Percentiles rank a stretch among this genome's conserved stretches.
phyloP scores from a whole-genome alignment of 2,329 filamentous ascomycete species.

The Aspergillus neoniger region DNA sequence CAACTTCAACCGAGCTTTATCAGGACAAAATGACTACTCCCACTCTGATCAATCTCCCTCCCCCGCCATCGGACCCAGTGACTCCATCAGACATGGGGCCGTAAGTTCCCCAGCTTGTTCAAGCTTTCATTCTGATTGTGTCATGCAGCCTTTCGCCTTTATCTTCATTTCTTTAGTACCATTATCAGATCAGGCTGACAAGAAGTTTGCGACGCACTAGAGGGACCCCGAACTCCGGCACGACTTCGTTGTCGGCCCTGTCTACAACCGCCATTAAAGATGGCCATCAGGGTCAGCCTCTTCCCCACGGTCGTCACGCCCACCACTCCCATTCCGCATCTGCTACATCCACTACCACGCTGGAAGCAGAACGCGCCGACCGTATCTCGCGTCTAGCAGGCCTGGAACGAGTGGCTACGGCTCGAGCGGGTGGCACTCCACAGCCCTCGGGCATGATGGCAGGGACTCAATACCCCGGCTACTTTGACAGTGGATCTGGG shows the following conservation, averaged over 20 bases:
- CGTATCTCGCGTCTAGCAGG: conserved; percentile 92
- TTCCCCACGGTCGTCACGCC: conserved; percentile 57
- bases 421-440: conserved; percentile 54
- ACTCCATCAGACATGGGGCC: conserved; percentile 84
- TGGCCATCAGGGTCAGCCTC: conserved; percentile 80
- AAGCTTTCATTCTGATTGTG: conserved; percentile 3
- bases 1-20: neutral
- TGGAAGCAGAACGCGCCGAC: conserved; percentile 89
- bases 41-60: conserved; percentile 80
- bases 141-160: conserved; percentile 15
- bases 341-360: conserved; percentile 66
- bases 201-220: conserved; percentile 49
- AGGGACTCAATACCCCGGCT: conserved; percentile 59
- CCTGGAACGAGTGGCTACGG: conserved; percentile 82
- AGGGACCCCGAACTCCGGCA: conserved; percentile 89
- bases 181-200: conserved; percentile 16
- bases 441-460: conserved; percentile 38
- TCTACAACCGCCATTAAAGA: conserved; percentile 97
- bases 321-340: conserved; percentile 59
- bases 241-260: conserved; percentile 85
- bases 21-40: conserved; percentile 50
- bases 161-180: neutral
- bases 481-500: conserved; percentile 76
- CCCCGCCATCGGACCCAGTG: conserved; percentile 76
- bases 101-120: conserved; percentile 56